Base-by-base conservation (phyloP, 805 yeast species). In the Yarrowia sp. region DNA sequence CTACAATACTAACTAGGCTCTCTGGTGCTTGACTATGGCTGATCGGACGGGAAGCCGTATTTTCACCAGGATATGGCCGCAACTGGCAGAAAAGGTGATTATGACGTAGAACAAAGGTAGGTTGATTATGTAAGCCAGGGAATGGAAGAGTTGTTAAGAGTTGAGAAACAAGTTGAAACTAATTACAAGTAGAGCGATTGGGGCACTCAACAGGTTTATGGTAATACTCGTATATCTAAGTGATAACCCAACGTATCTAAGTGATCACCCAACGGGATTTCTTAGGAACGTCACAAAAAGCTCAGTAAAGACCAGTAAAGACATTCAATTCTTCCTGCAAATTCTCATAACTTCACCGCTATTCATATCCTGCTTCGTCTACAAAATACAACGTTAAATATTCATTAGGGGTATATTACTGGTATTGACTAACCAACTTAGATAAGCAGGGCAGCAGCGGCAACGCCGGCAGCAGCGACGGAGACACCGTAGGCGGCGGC, bases 371-470 rank as follows among this genome's bases (percentile, higher is more conserved):
- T 24, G 36, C 44, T 24, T 24, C 30, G 3, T 24, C 30, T 24
- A 24, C 30, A 5, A 7, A 24, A 24, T 24, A 24, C 30, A 24
- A 24, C 30, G 30, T 20, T 53, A 20, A 33, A 20, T 19, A 39
- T 19, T 20, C 34, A 55, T 55, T 55, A 55, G 33, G 43, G 17
- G 17, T 40, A 24, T 19, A 24, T 19, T 39, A 39, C 9, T 39
- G 4, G 17, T 38, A 38, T 36, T 1, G 3, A 36, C 24, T 20
- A 38, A 9, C 34, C 44, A 14, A 39, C 61, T 40, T 55, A 55
- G 61, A 55, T 55, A 40, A 55, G 61, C 17, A 55, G 61, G 46
- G 61, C 61, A 24, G 61, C 61, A 30, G 61, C 61, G 46, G 61
- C 61, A 39, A 55, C 38, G 39, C 61, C 61, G 38, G 61, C 61